Conservation (phyloP, 495 filamentous ascomycete species). For the Lophiostoma macrostomum region DNA sequence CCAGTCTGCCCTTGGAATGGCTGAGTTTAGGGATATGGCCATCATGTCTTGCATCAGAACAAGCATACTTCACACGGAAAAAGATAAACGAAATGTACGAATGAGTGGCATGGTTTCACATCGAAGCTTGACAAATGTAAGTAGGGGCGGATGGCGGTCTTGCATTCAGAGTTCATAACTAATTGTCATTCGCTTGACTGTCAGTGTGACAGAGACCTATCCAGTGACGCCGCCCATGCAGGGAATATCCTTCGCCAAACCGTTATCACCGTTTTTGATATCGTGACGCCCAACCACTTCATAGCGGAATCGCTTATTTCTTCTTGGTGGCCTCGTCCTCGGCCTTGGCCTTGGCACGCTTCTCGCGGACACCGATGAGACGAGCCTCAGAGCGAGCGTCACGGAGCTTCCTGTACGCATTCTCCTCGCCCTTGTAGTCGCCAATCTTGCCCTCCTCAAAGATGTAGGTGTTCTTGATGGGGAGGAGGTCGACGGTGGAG, state of each 20-base stretch:
- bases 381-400: slow-evolving; percentile 82
- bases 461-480: slow-evolving; percentile 63
- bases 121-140: too few species aligned
- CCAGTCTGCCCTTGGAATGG: too few species aligned
- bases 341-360: slow-evolving; percentile 89
- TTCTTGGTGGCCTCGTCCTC: slow-evolving; percentile 83
- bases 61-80: background rate
- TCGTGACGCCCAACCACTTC: background rate
- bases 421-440: slow-evolving; percentile 71
- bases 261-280: slow-evolving; percentile 13
- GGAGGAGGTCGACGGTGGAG: slow-evolving; percentile 57
- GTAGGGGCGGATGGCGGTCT: slow-evolving; percentile 14
- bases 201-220: slow-evolving; percentile 18
- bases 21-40: too few species aligned
- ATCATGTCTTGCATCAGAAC: too few species aligned
- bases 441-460: slow-evolving; percentile 78
- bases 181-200: slow-evolving; percentile 24
- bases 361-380: slow-evolving; percentile 78
- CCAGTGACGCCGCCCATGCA: slow-evolving; percentile 32
- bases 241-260: slow-evolving; percentile 8
- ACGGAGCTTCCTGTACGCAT: slow-evolving; percentile 81
- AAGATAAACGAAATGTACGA: background rate
- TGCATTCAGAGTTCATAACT: slow-evolving; percentile 23
- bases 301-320: slow-evolving; percentile 62
- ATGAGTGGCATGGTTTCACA: background rate